Evolutionary conservation across 2,329 filamentous ascomycete genomes (phyloP), one percentile per base, ranked within the genome.

Genomic region (Stylonectria norvegica): DNA sequence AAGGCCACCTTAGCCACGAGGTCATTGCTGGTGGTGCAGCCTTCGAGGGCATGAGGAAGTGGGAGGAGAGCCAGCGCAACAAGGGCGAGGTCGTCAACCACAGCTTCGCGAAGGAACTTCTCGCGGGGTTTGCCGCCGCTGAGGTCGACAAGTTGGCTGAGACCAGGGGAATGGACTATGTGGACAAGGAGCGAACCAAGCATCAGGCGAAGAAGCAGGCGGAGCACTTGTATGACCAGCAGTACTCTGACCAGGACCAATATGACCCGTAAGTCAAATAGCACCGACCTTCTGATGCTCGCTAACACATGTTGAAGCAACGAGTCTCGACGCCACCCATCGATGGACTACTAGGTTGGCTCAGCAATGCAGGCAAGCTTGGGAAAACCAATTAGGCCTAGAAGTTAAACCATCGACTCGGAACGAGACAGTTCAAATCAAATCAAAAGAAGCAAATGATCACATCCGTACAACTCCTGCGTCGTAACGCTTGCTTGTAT

Each of bases 1-100:
- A 86, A 66, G 71, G 75, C 55, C 76, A 76, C 59, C 68, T 86
- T 58, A 76, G 77, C 53, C 86, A 91, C 67, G 86, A 93, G 70
- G 60, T 87, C 34, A 62, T 90, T 40, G 86, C 82, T 50, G 85
- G 85, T 48, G 87, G 81, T 42, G 86, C 86, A 42, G 80, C 83
- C 47, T 91, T 91, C 61, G 83, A 79, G 49, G 87, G 81, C 56
- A 85, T 91, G 77, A 89, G 89, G 73, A 71, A 82, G 16, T 90
- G 82, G 57, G 86, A 90, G 68, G 82, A 89, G 64, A 72, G 78
- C 56, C 84, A 89, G 70, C 82, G 84, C 57, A 71, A 68, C 41
- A 72, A 86, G 62, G 86, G 43, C 14, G 36, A 89, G 71, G 62
- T 75, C 5, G 81, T 90, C 55, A 76, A 73, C 49, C 86, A 91